Base-by-base conservation (phyloP, 345 rosid genomes). In the Streptanthus diversifolius region DNA sequence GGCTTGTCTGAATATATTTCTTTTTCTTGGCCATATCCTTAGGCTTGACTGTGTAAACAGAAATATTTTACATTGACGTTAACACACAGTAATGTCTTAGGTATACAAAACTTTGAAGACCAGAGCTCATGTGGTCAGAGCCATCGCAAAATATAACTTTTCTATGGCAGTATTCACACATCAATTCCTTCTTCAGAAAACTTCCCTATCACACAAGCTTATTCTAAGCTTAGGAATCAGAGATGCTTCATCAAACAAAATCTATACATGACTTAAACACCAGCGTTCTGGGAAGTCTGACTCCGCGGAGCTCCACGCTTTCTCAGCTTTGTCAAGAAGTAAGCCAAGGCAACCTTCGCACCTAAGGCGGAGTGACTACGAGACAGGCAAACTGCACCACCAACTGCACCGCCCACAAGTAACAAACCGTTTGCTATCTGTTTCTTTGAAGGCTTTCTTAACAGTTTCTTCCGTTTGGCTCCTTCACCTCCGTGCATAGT, bases 321-420 rank as follows among this genome's bases (percentile, higher is more conserved):
- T 27, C 84, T 76, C 73, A 88, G 79, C 83, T 91, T 93, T 3
- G 91, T 80, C 84, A 93, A 66, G 77, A 93, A 74, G 75, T 83
- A 93, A 45, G 95, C 96, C 82, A 91, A 69, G 11, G 88, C 95
- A 61, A 89, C 92, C 79, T 90, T 93, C 43, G 91, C 97, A 17
- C 95, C 92, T 9, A 93, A 80, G 36, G 85, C 72, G 7, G 95
- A 82, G 66, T 82, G 88, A 62, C 91, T 93, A 11, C 89, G 88
- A 15, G 96, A 82, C 59, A 93, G 81, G 79, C 87, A 93, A 66
- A 93, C 72, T 11, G 80, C 83, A 37, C 93, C 93, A 65, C 77
- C 77, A 5, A 72, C 57, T 22, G 77, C 77, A 55, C 80, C 76
- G 7, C 97, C 98, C 53, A 81, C 76, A 48, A 93, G 80, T 68